These are phyloP conservation scores for Diophrys sp. DNA, from an alignment of 73 alveolate species.

Conservation along the genomic window DNA sequence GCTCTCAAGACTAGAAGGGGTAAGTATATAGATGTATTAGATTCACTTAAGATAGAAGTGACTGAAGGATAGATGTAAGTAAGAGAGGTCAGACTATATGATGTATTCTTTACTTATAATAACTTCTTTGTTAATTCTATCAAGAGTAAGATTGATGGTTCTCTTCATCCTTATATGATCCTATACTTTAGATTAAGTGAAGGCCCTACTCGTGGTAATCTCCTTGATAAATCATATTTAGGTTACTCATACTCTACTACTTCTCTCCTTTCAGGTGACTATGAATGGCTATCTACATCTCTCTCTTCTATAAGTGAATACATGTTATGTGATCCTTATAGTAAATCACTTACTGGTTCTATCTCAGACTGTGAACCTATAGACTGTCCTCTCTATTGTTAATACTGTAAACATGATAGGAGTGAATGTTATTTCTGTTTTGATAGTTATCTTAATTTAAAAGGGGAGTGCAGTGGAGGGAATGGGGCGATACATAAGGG, in stretches of 20 bases:
- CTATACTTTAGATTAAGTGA: background rate
- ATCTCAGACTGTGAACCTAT: background rate
- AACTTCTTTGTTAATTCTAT: background rate
- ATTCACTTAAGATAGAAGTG: background rate
- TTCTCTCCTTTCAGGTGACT: background rate
- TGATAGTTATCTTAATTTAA: background rate
- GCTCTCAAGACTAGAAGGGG: background rate
- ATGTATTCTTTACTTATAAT: background rate
- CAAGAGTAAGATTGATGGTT: background rate
- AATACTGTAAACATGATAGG: background rate
- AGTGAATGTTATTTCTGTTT: background rate
- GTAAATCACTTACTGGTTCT: background rate
- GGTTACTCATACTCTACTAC: background rate
- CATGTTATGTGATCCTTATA: background rate
- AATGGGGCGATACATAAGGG: no score
- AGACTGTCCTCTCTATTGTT: background rate
- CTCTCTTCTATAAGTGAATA: no score
- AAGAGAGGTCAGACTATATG: background rate
- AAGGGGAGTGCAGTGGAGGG: background rate
- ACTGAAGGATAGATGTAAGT: background rate
- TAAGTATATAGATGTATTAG: background rate
- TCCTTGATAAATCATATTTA: background rate
- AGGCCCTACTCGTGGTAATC: background rate
- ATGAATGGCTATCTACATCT: background rate
- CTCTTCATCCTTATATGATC: background rate